Evolutionary conservation across 352 stramenopile genomes (phyloP), one percentile per base, ranked within the genome.

Genomic region (Bremia lactucae): DNA sequence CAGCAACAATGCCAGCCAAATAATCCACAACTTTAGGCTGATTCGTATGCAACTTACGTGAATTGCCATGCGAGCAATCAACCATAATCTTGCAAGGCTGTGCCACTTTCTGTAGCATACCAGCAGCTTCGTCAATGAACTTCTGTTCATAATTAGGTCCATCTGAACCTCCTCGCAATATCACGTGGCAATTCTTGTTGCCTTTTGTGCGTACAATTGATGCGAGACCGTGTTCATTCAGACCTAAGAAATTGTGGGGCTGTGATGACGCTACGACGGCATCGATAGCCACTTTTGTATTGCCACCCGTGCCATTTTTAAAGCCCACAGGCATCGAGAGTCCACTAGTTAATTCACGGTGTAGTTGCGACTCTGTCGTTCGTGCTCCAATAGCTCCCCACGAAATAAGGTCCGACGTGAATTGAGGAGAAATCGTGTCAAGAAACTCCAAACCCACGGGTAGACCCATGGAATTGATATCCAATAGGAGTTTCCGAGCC

Each of bases 21-120:
- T 90, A 83, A 31, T 49, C 63, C 13, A 72, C 56, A 21, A 94
- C 81, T 46, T 86, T 83, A 31, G 76, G 55, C 52, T 94, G 81
- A 63, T 94, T 94, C 20, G 62, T 47, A 60, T 90, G 80, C 35
- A 79, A 45, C 59, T 92, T 92, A 50, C 74, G 66, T 33, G 74
- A 88, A 68, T 93, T 93, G 46, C 81, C 81, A 59, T 93, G 81
- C 36, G 74, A 90, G 67, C 81, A 91, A 62, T 94, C 81, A 34
- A 93, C 60, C 81, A 93, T 90, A 64, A 93, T 66, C 52, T 86
- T 86, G 24, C 55, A 60, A 7, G 67, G 57, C 40, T 87, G 73
- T 42, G 79, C 66, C 34, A 72, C 68, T 57, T 85, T 86, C 15
- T 62, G 33, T 15, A 93, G 61, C 62, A 76, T 62, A 9, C 47